These are phyloP conservation scores for Luffa aegyptiaca DNA, from an alignment of 306 rosid species.

Conservation along the genomic window DNA sequence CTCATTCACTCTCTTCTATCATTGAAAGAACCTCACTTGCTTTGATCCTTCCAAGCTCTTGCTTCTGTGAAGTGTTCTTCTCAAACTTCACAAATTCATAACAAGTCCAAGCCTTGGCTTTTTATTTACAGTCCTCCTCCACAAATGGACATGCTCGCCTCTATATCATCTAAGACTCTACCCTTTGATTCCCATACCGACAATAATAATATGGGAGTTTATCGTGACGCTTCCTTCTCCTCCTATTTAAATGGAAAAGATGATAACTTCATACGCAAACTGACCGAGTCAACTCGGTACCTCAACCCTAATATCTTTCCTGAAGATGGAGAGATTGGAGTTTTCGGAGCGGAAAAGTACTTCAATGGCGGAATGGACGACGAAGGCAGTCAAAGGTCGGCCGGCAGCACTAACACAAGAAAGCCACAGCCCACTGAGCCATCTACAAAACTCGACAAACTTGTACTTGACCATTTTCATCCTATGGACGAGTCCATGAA, in stretches of 20 bases:
- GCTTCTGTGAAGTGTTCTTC: too few relatives aligned
- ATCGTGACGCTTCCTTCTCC: background rate
- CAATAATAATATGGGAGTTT: background rate
- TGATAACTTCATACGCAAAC: background rate
- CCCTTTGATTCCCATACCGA: background rate
- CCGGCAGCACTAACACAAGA: background rate
- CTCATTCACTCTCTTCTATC: background rate
- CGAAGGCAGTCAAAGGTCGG: background rate
- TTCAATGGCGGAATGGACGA: constrained; percentile 56
- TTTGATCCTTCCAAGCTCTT: too few relatives aligned
- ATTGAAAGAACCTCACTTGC: too few relatives aligned
- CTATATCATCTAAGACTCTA: background rate
- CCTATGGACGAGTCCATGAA: constrained; percentile 11
- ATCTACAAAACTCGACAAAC: background rate
- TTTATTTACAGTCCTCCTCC: background rate
- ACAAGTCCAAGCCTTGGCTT: too few relatives aligned
- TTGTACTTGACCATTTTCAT: background rate
- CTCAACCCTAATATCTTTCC: background rate
- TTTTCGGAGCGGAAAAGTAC: constrained; percentile 75
- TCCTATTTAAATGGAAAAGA: background rate
- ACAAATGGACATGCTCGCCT: background rate
- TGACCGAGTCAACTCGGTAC: background rate
- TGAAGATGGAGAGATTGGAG: constrained; percentile 73
- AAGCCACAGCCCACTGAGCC: background rate
- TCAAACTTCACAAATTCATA: too few relatives aligned